Base-by-base conservation (phyloP, 768 basidiomycete species). In the Rhizopogon roseolus region DNA sequence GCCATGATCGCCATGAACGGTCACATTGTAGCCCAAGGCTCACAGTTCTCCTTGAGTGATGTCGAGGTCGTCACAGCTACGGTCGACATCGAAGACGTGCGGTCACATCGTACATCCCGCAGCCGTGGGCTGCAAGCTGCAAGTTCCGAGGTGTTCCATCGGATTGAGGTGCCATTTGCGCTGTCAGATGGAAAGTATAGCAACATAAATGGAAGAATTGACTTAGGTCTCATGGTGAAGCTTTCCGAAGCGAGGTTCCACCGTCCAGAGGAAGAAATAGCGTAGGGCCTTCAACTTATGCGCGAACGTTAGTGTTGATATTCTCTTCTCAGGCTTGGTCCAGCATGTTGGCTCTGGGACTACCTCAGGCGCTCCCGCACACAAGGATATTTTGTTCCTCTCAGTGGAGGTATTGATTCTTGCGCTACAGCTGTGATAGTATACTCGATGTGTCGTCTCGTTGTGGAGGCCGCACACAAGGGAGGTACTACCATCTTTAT, bases 281-380 rank as follows among this genome's bases (percentile, higher is more conserved):
- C 97, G 97, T 97, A 64, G 29, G 61, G 92, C 79, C 8, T 41
- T 54, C 41, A 32, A 34, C 3, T 34, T 13, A 13, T 14, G 17
- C 4, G 17, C 7, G 32, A 32, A 34, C 19, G 11, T 13, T 14
- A 17, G 8, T 34, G 29, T 7, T 60, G 17, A 55, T 45, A n/a
- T 17, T 49, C 25, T 27, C 41, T 16, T 16, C 5, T 27, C 57
- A 98, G 96, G 2, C 75, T 98, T 2, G 97, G 97, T 5, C 97
- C 97, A 6, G 97, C 96, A 14, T 98, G 97, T 65, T 99, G 97
- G 97, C 77, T 99, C n/a, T 99, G 97, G 97, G 97, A 99, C 66
- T 99, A 98, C 64, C 82, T 99, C 29, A 81, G 97, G 37, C 84
- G 97, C 41, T 98, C 96, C 5, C 78, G 91, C 8, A 93, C 88